Base-by-base conservation (phyloP, 2,329 filamentous ascomycete species). In the Apiospora marii region DNA sequence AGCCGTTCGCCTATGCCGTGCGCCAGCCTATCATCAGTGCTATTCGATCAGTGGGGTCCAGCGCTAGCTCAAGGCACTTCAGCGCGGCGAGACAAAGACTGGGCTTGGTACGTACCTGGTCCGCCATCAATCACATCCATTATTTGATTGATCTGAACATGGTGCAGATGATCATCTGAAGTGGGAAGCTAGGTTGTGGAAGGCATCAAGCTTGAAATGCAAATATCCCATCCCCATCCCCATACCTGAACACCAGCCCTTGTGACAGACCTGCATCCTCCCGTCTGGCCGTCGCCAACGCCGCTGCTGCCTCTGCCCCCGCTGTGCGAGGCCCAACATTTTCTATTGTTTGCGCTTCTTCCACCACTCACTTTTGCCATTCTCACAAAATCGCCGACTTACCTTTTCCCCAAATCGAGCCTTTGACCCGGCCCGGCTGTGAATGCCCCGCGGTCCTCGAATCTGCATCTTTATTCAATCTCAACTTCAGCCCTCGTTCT, bases 91-190 rank as follows among this genome's bases (percentile, higher is more conserved):
- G 19, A 37, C 58, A 64, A 41, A 41, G 58, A 37, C 58, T 22
- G 58, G 58, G 58, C 12, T 64, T 34, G 58, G 58, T 64, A 64
- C 58, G 58, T 64, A 64, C 58, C 34, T 22, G 53, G 30, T 37
- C 30, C 53, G 30, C 53, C 30, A n/a, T 37, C 58, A 37, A 41
- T 37, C 58, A 61, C 58, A 41, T 41, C 58, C 30, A 64, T 41
- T 64, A 64, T 64, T 64, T 64, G 58, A 64, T 64, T 64, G 58
- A 64, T 64, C 58, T 64, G 34, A 64, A 64, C 58, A 64, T 64
- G 58, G 58, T 64, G 58, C 58, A 64, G 58, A 64, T 64, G 58
- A 64, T 64, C 58, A 64, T 64, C 58, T 64, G 58, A 64, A 64
- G 58, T 64, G 58, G 58, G 58, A 64, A 64, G 58, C 58, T 64